phyloP scores from a whole-genome alignment of 495 filamentous ascomycete species.

The Aspergillus biplanus region DNA sequence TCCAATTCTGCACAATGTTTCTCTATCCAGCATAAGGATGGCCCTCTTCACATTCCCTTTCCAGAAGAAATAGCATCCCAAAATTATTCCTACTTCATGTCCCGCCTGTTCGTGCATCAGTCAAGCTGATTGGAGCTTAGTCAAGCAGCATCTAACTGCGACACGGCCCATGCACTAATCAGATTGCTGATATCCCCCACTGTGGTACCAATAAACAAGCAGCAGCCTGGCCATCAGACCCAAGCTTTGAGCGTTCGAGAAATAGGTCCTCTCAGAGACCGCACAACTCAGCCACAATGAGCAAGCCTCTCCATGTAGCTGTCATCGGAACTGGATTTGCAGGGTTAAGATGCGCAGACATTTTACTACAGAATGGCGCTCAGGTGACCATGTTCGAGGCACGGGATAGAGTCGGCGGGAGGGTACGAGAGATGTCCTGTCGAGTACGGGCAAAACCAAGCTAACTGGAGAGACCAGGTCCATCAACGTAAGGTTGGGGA shows the following conservation, averaged over 20 bases:
- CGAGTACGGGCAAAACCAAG: neutral
- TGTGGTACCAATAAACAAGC: neutral
- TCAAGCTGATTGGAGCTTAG: conserved; percentile 1
- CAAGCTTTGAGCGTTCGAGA: neutral
- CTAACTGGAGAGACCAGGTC: conserved; percentile 33
- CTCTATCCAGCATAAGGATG: no score
- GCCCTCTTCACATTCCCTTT: neutral
- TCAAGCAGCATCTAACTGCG: neutral
- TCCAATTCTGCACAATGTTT: neutral
- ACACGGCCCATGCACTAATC: conserved; percentile 6
- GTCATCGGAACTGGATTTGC: conserved; percentile 86
- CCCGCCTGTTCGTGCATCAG: neutral
- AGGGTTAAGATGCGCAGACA: conserved; percentile 84
- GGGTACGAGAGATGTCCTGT: conserved; percentile 52
- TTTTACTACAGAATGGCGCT: conserved; percentile 76
- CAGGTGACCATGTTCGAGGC: conserved; percentile 86
- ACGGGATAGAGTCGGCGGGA: conserved; percentile 79
- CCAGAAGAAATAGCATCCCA: neutral
- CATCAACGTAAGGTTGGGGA: conserved; percentile 41
- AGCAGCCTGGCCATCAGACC: neutral
- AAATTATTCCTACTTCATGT: neutral
- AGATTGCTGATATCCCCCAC: conserved; percentile 2
- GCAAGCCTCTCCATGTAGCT: conserved; percentile 58
- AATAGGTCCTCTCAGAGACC: neutral
- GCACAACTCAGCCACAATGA: conserved; percentile 16